Conservation (phyloP, 352 stramenopile genomes). For the Globisporangium mamillatum region DNA sequence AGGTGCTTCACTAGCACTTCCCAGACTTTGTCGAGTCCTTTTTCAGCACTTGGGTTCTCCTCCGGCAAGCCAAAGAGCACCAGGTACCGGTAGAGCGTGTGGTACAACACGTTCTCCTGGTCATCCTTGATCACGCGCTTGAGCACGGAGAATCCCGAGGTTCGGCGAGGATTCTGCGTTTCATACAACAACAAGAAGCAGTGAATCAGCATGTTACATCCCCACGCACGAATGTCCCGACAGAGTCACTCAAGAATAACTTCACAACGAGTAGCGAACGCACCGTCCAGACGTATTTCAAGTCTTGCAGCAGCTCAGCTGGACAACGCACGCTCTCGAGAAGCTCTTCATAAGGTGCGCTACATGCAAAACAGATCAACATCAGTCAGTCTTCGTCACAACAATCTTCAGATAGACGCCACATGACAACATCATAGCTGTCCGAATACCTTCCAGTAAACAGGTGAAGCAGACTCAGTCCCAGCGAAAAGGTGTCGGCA, state of each 20-base stretch:
- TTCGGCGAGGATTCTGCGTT: slow-evolving; percentile 41
- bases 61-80: slow-evolving; percentile 94
- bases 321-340: slow-evolving; percentile 92
- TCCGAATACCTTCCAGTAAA: slow-evolving; percentile 88
- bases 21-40: slow-evolving; percentile 53
- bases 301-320: slow-evolving; percentile 65
- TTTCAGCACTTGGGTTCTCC: slow-evolving; percentile 42
- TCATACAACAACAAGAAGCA: background rate
- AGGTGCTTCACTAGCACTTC: slow-evolving; percentile 59
- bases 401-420: background rate
- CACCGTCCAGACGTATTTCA: slow-evolving; percentile 90
- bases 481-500: slow-evolving; percentile 95
- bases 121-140: slow-evolving; percentile 54
- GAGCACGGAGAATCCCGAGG: slow-evolving; percentile 65
- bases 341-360: slow-evolving; percentile 97
- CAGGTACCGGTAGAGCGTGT: slow-evolving; percentile 96
- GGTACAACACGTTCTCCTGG: slow-evolving; percentile 86
- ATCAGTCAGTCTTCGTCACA: background rate
- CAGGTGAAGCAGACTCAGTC: slow-evolving; percentile 95
- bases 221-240: background rate
- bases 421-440: background rate
- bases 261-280: slow-evolving; percentile 4
- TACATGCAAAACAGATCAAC: slow-evolving; percentile 20
- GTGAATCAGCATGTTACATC: background rate
- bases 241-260: background rate